phyloP scores from a whole-genome alignment of 352 stramenopile genomes.

The Phytophthora ramorum region DNA sequence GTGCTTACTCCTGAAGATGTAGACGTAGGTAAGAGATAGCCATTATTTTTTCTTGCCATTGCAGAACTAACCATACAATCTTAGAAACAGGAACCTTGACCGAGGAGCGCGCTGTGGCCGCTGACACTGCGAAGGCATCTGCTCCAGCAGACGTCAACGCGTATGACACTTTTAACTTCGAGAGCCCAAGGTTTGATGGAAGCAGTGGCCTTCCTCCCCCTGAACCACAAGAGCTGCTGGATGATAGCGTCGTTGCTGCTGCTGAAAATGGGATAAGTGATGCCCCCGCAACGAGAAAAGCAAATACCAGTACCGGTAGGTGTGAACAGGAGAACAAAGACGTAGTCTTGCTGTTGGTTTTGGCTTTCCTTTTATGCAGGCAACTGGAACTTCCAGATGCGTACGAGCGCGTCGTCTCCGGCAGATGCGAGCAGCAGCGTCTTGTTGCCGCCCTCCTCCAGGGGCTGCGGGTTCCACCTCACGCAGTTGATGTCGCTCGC shows the following conservation, averaged over 20 bases:
- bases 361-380: not conserved
- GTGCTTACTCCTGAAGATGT: not conserved
- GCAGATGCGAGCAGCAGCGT: conserved; percentile 72
- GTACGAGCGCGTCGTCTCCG: conserved; percentile 65
- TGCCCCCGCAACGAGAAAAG: not conserved
- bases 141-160: conserved; percentile 26
- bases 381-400: conserved; percentile 73
- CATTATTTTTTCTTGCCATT: not conserved
- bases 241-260: not conserved
- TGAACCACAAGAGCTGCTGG: conserved; percentile 17
- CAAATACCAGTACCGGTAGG: too few species aligned
- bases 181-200: conserved; percentile 18
- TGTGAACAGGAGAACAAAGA: conserved; percentile 2
- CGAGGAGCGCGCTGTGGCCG: not conserved
- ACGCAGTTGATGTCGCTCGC: conserved; percentile 86
- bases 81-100: not conserved
- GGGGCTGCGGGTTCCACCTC: conserved; percentile 65
- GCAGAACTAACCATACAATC: not conserved
- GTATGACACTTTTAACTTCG: conserved; percentile 34
- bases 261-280: not conserved
- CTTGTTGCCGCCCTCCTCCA: conserved; percentile 33
- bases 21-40: conserved; percentile 9
- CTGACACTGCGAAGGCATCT: not conserved
- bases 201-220: conserved; percentile 26
- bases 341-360: too few species aligned